Evolutionary conservation across 2,329 filamentous ascomycete species (phyloP).

Genomic region (Monilinia laxa): DNA sequence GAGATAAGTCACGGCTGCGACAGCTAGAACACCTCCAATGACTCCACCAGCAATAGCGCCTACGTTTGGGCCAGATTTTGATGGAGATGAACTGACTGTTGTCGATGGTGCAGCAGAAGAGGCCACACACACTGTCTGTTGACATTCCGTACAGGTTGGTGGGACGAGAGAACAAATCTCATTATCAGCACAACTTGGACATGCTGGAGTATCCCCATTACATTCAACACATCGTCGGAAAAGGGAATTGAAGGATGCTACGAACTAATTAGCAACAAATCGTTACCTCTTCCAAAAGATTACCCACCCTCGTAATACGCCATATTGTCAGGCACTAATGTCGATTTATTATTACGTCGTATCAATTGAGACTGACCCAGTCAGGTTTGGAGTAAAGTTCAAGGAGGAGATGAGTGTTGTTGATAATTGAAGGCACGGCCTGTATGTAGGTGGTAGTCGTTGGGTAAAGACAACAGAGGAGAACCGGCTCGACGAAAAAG

Average conservation of each 20-base stretch:
- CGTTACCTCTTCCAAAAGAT: conserved; percentile 18
- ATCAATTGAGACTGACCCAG: not conserved
- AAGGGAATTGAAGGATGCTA: conserved; percentile 41
- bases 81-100: conserved; percentile 33
- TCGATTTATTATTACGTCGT: conserved; percentile 24
- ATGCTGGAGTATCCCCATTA: conserved; percentile 54
- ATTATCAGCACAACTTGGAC: conserved; percentile 56
- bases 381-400: not conserved
- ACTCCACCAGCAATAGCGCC: conserved; percentile 92
- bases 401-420: not conserved
- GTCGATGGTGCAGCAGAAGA: conserved; percentile 36
- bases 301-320: conserved; percentile 23
- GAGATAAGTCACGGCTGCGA: conserved; percentile 74
- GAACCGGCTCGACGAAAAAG: conserved; percentile 10
- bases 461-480: conserved; percentile 3
- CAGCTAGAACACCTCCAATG: conserved; percentile 74
- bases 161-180: conserved; percentile 60
- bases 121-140: conserved; percentile 55
- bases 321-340: not conserved
- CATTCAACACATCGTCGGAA: conserved; percentile 58
- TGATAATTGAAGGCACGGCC: conserved; percentile 11
- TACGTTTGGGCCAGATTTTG: conserved; percentile 58
- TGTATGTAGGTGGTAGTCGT: not conserved
- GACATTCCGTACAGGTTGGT: conserved; percentile 59
- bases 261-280: conserved; percentile 28